Percentiles rank a stretch among this genome's conserved stretches.
Evolutionary conservation across 2,329 filamentous ascomycete genomes (phyloP).

Genomic region (Acephala macrosclerotiorum): DNA sequence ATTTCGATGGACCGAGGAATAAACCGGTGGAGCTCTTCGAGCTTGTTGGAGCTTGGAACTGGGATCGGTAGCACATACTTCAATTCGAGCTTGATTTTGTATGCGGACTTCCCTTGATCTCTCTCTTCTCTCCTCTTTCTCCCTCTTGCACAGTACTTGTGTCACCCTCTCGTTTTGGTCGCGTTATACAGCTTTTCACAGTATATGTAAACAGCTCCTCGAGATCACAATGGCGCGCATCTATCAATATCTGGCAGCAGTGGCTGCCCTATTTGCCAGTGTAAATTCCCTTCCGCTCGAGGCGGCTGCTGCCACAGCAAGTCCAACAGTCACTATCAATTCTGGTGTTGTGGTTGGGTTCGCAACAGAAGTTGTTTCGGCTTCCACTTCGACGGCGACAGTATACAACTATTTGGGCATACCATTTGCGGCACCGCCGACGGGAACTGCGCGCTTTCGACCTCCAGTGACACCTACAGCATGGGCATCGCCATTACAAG

Average conservation of each 20-base stretch:
- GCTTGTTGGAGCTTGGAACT: neutral
- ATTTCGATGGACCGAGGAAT: neutral
- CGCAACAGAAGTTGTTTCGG: neutral
- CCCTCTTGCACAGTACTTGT: neutral
- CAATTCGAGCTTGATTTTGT: neutral
- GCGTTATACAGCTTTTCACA: neutral
- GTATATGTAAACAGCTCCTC: neutral
- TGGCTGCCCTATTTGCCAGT: neutral
- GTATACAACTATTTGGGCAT: slow-evolving; percentile 45
- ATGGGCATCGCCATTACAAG: slow-evolving; percentile 17
- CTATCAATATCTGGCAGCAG: neutral
- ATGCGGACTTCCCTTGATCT: neutral
- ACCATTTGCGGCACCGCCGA: slow-evolving; percentile 46
- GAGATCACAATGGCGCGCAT: neutral
- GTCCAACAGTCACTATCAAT: slow-evolving; percentile 11
- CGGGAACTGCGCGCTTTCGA: slow-evolving; percentile 38
- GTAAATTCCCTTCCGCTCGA: neutral
- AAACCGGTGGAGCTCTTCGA: neutral
- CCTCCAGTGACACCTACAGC: slow-evolving; percentile 44
- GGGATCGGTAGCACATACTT: neutral
- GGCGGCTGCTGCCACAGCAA: slow-evolving; percentile 34
- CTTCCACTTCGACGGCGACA: slow-evolving; percentile 9
- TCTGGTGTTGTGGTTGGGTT: neutral
- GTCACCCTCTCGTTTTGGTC: neutral
- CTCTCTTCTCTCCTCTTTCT: neutral